phyloP scores from a whole-genome alignment of 31 red algal species.

The Porphyra umbilicalis region DNA sequence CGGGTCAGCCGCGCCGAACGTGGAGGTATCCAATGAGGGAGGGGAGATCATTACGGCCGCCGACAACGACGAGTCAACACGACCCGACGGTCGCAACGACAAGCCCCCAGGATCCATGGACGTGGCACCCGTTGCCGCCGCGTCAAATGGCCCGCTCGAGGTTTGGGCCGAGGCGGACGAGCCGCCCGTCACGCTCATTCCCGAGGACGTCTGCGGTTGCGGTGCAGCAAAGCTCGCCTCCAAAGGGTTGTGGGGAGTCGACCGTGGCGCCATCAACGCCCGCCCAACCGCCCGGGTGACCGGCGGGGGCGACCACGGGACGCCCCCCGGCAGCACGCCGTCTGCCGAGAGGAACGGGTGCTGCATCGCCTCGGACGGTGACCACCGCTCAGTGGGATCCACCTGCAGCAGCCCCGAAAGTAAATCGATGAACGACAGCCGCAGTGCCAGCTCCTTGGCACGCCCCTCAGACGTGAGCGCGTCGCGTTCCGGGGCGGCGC shows the following conservation, averaged over 20 bases:
- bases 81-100: neutral
- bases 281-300: neutral
- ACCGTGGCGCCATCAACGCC: neutral
- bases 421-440: constrained; percentile 51
- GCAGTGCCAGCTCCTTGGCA: constrained; percentile 31
- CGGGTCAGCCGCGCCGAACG: neutral
- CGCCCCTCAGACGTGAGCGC: neutral
- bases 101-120: neutral
- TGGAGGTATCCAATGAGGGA: neutral
- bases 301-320: constrained; percentile 36
- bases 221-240: neutral
- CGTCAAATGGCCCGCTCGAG: neutral
- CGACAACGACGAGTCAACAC: neutral
- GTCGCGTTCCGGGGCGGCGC: neutral
- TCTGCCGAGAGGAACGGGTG: constrained; percentile 68
- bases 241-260: neutral
- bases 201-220: neutral
- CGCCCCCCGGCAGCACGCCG: constrained; percentile 10
- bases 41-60: neutral
- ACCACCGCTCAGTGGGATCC: constrained; percentile 78
- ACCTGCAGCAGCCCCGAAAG: constrained; percentile 55
- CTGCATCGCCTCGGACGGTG: constrained; percentile 42
- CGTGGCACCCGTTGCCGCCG: neutral
- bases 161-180: neutral
- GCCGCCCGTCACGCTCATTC: neutral